These are phyloP conservation scores for Wickerhamiella sergipiensis DNA, from an alignment of 805 yeast species.

Conservation along the genomic window DNA sequence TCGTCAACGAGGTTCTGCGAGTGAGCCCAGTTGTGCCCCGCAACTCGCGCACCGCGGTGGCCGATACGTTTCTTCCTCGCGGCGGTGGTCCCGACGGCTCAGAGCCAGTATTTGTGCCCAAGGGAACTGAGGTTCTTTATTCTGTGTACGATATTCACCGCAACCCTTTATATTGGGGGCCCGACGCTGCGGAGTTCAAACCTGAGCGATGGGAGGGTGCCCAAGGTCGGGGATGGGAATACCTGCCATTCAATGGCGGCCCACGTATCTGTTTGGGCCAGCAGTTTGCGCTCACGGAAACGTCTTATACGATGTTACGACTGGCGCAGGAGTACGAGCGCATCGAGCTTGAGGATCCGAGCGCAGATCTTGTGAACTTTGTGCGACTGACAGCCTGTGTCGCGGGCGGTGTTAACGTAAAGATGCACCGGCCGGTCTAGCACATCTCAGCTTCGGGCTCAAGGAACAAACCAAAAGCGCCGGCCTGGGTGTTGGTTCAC, in stretches of 20 bases:
- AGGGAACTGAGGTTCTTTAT: conserved; percentile 30
- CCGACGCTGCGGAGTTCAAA: conserved; percentile 28
- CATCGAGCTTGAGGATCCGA: conserved; percentile 1
- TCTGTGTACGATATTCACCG: conserved; percentile 30
- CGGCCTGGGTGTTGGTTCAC: no score
- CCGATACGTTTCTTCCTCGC: conserved; percentile 32
- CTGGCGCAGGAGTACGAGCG: conserved; percentile 22
- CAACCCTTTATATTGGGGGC: conserved; percentile 27
- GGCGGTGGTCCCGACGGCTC: conserved; percentile 33
- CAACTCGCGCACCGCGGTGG: conserved; percentile 30
- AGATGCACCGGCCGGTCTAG: neutral
- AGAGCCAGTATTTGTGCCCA: conserved; percentile 28
- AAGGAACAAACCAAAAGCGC: no score
- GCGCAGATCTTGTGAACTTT: neutral
- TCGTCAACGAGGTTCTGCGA: conserved; percentile 33
- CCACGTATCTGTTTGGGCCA: conserved; percentile 39
- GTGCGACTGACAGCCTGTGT: neutral
- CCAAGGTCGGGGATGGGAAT: conserved; percentile 30
- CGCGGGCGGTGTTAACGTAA: neutral
- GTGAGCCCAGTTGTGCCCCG: conserved; percentile 35
- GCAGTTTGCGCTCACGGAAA: conserved; percentile 38
- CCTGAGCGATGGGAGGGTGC: conserved; percentile 35
- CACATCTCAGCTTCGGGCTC: no score
- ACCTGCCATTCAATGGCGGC: conserved; percentile 37
- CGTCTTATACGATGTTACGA: conserved; percentile 30